Conservation (phyloP, 805 yeast genomes). For the Nakazawaea peltata region DNA sequence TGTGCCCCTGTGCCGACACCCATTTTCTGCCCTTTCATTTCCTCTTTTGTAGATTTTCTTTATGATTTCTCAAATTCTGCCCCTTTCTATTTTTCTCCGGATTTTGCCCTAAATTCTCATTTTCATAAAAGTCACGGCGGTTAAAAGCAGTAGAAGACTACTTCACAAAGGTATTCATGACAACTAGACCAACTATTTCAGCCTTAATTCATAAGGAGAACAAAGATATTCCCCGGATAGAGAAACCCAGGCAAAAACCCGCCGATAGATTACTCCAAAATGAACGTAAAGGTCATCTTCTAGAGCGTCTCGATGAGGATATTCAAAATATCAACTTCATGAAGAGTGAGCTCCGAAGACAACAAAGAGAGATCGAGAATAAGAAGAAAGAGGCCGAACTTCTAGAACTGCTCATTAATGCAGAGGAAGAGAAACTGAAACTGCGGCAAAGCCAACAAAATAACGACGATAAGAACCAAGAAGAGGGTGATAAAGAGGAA, state of each 20-base stretch:
- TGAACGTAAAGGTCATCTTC: conserved; percentile 21
- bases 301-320: conserved; percentile 35
- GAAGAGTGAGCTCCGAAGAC: conserved; percentile 20
- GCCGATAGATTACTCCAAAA: conserved; percentile 17
- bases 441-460: too few species aligned
- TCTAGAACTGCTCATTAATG: conserved; percentile 1
- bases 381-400: conserved; percentile 12
- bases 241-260: not conserved
- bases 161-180: conserved; percentile 2
- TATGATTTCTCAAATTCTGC: too few species aligned
- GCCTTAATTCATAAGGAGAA: conserved; percentile 10
- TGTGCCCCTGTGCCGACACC: too few species aligned
- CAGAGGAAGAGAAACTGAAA: conserved; percentile 4
- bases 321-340: conserved; percentile 31
- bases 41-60: too few species aligned
- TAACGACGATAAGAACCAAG: conserved; percentile 1
- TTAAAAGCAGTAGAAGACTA: too few species aligned
- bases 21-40: too few species aligned
- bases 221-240: conserved; percentile 4
- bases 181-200: conserved; percentile 8
- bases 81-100: too few species aligned
- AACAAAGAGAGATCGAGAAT: conserved; percentile 12
- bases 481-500: not conserved
- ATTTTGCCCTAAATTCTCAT: too few species aligned
- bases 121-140: too few species aligned